Percentiles rank a stretch among this genome's conserved stretches.
These are phyloP conservation scores for Alternaria longipes DNA, from an alignment of 2,329 filamentous ascomycete species.

Conservation along the genomic window DNA sequence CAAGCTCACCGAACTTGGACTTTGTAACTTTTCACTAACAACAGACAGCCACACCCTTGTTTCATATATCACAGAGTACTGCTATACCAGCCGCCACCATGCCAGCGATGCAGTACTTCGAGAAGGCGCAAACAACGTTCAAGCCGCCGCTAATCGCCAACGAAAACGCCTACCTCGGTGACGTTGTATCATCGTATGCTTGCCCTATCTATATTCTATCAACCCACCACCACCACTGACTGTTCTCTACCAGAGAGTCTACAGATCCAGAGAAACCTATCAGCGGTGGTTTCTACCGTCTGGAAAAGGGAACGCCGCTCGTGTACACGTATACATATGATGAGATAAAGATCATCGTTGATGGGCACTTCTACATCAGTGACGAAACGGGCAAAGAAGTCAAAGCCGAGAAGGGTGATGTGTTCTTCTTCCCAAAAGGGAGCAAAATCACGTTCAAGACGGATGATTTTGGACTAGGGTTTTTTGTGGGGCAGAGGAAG, in stretches of 20 bases:
- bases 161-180: constrained; percentile 73
- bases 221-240: not conserved
- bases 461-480: constrained; percentile 67
- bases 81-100: constrained; percentile 4
- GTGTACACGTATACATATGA: constrained; percentile 76
- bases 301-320: constrained; percentile 73
- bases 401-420: constrained; percentile 68
- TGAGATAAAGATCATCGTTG: constrained; percentile 78
- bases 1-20: not conserved
- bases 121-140: constrained; percentile 67
- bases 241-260: constrained; percentile 56
- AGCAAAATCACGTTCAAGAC: constrained; percentile 72
- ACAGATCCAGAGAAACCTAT: constrained; percentile 67
- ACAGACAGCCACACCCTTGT: not conserved
- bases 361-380: constrained; percentile 70
- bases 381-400: constrained; percentile 70
- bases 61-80: not conserved
- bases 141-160: constrained; percentile 73
- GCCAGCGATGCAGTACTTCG: constrained; percentile 60
- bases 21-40: not conserved
- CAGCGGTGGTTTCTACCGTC: constrained; percentile 70
- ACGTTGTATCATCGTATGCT: constrained; percentile 64
- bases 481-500: constrained; percentile 59
- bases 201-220: not conserved
- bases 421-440: constrained; percentile 75